phyloP scores from a whole-genome alignment of 2,329 filamentous ascomycete species.

The Fusarium oxysporum region DNA sequence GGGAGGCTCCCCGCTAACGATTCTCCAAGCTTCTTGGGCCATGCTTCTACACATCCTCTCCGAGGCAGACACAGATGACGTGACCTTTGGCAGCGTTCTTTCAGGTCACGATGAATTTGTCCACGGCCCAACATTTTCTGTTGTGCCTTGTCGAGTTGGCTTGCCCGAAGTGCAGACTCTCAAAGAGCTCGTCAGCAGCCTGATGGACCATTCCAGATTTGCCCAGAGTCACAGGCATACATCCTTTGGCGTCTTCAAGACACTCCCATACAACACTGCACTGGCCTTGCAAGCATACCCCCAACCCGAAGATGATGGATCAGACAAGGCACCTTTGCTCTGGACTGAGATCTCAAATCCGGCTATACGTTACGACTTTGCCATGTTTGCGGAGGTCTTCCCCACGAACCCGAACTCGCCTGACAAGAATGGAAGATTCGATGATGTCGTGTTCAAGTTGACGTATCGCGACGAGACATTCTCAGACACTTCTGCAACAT shows the following conservation, averaged over 20 bases:
- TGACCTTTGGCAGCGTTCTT: conserved; percentile 10
- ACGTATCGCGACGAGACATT: conserved; percentile 19
- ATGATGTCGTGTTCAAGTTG: conserved; percentile 17
- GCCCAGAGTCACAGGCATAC: conserved; percentile 4
- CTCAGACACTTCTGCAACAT: background rate
- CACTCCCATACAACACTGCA: conserved; percentile 28
- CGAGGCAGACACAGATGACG: conserved; percentile 13
- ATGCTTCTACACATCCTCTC: conserved; percentile 12
- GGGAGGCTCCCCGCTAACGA: conserved; percentile 3
- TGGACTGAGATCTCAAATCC: conserved; percentile 18
- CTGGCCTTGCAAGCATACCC: conserved; percentile 19
- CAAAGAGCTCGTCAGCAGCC: background rate
- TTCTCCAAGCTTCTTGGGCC: conserved; percentile 17
- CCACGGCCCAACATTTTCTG: conserved; percentile 22
- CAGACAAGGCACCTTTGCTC: accelerated
- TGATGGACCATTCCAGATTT: background rate
- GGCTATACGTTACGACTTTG: conserved; percentile 29
- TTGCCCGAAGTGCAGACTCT: conserved; percentile 5
- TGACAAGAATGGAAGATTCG: background rate
- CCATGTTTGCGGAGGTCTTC: conserved; percentile 28
- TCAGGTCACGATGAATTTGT: background rate
- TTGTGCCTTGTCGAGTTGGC: conserved; percentile 13
- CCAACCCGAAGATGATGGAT: accelerated
- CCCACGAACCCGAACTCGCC: background rate
- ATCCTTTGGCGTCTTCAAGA: conserved; percentile 21